Conservation (phyloP, 257 asterid genomes). For the Capsicum baccatum region DNA sequence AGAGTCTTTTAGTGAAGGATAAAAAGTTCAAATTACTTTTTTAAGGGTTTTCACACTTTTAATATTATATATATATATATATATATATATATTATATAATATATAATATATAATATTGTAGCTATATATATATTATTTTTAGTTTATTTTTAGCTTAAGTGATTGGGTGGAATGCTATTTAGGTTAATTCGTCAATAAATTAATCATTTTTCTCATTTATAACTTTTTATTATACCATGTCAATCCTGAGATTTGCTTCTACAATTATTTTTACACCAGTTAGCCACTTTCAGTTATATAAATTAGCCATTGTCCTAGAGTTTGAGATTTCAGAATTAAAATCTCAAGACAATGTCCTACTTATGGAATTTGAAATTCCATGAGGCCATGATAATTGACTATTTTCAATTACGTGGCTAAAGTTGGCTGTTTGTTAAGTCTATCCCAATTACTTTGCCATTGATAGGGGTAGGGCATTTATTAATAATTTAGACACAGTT, state of each 20-base stretch:
- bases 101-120: no score
- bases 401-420: background rate
- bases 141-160: no score
- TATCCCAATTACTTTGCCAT: background rate
- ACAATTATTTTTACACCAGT: background rate
- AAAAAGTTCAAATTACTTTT: no score
- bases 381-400: background rate
- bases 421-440: background rate
- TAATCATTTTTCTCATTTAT: background rate
- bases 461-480: background rate
- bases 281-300: background rate
- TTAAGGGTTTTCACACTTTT: no score
- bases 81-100: no score
- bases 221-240: background rate
- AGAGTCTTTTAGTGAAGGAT: no score
- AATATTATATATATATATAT: no score
- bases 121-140: no score
- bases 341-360: background rate
- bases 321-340: background rate
- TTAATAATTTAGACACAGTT: background rate
- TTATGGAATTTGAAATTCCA: background rate
- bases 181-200: background rate
- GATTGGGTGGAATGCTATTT: background rate
- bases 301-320: background rate
- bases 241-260: background rate